Base-by-base conservation (phyloP, 2,329 filamentous ascomycete species). In the Ploettnerulaceae sp. region DNA sequence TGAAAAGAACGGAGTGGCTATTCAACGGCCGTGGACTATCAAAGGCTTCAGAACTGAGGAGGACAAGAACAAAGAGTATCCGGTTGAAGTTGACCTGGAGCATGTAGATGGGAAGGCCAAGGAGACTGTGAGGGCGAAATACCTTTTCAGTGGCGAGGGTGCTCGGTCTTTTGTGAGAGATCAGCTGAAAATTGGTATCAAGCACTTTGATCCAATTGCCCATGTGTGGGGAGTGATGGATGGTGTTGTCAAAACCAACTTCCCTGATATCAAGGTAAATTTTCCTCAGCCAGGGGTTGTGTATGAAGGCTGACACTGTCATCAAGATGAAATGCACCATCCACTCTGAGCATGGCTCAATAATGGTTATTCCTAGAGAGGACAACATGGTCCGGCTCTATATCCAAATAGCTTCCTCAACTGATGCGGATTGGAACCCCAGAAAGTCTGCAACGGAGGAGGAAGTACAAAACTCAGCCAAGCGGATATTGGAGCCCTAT, bases 171-270 rank as follows among this genome's bases (percentile, higher is more conserved):
- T 76, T 44, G 73, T 87, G 12, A 72, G 84, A 33, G 71, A 80
- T 33, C 73, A 79, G 57, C 69, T 88, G 20, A 74, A 79, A 26
- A 86, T 95, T 42, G 77, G 77, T 5, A 79, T 95, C 54, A 80
- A 79, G 52, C 76, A 82, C 63, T 81, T 82, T 50, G 83, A 87
- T 58, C 82, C 82, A 12, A 82, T 82, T 45, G 74, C 82, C 35
- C 73, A 86, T 60, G 80, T 88, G 20, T 89, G 84, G 84, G 83
- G 83, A 33, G 84, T 88, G 14, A 84, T 88, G 70, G 84, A 89
- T 58, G 76, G 84, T 25, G 81, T 87, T 2, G 79, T 86, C 17
- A 72, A 78, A 60, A 88, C 84, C 0, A 74, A 87, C 58, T 89
- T 89, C 54, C 84, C 85, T 0, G 85, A 91, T 61, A 86, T 89